Conservation (phyloP, 371 early-diverging fungal genomes). For the Coemansia sp. region DNA sequence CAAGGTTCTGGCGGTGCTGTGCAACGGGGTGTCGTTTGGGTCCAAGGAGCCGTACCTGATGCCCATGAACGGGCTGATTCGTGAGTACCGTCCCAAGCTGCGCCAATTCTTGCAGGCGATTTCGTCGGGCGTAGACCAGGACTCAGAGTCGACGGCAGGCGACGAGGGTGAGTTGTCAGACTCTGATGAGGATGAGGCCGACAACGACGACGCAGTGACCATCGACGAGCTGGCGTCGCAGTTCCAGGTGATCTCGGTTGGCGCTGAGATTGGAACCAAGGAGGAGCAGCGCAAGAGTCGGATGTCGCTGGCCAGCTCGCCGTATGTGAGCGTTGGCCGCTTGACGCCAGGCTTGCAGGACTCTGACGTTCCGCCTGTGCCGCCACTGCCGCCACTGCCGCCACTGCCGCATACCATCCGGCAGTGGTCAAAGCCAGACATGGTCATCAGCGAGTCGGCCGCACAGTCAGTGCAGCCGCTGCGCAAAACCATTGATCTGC, state of each 20-base stretch:
- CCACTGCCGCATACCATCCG: background rate
- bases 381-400: constrained; percentile 15
- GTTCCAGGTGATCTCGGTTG: constrained; percentile 35
- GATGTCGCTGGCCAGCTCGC: constrained; percentile 31
- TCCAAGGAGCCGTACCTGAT: constrained; percentile 60
- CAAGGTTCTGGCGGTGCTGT: constrained; percentile 62
- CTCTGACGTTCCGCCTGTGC: constrained; percentile 21
- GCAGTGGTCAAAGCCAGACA: constrained; percentile 4
- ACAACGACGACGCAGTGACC: constrained; percentile 26
- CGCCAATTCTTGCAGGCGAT: constrained; percentile 42
- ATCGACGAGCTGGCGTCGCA: constrained; percentile 47
- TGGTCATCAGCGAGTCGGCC: background rate
- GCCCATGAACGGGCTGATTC: constrained; percentile 58
- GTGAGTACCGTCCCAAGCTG: constrained; percentile 53
- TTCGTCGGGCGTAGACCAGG: constrained; percentile 10
- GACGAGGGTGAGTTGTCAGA: background rate
- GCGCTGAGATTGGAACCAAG: constrained; percentile 44
- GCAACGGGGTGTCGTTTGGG: constrained; percentile 68
- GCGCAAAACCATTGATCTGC: constrained; percentile 38
- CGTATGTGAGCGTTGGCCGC: constrained; percentile 7
- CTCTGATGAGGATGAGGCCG: background rate
- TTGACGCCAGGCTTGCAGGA: constrained; percentile 17
- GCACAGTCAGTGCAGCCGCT: constrained; percentile 9
- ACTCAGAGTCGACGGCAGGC: background rate
- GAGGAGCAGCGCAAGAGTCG: constrained; percentile 47